phyloP scores from a whole-genome alignment of 805 yeast species.

The Starmerella kuoi region DNA sequence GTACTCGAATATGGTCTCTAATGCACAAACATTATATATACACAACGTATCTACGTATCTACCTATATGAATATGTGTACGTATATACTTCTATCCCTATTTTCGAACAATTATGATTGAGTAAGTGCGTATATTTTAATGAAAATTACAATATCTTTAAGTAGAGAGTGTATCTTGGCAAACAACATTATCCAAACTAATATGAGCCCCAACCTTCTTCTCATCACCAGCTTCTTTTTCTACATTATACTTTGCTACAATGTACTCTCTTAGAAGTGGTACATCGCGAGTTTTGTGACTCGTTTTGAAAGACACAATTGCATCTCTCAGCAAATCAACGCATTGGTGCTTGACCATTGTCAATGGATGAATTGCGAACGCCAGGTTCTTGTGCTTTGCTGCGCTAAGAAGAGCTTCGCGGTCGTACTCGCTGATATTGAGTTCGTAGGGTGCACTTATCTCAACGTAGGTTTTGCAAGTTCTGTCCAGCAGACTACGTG shows the following conservation, averaged over 20 bases:
- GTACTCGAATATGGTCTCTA: no score
- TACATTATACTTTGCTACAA: conserved; percentile 4
- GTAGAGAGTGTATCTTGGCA: no score
- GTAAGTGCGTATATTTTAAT: no score
- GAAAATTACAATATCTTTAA: no score
- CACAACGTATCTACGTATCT: no score
- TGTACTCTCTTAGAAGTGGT: conserved; percentile 5
- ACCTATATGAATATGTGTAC: no score
- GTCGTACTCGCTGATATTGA: conserved; percentile 10
- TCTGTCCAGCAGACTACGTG: background rate
- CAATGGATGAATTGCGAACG: background rate
- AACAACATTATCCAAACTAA: no score
- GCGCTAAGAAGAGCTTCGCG: conserved; percentile 1
- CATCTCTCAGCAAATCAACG: conserved; percentile 2
- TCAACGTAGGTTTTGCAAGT: background rate
- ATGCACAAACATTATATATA: no score
- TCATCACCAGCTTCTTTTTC: no score
- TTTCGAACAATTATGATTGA: no score
- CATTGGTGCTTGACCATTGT: background rate
- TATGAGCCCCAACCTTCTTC: no score
- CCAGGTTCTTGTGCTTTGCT: background rate
- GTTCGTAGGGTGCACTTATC: conserved; percentile 10
- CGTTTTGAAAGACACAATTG: background rate
- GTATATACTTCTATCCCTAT: no score
- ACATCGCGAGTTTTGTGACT: background rate